Evolutionary conservation across 2,329 filamentous ascomycete species (phyloP), one percentile per base, ranked within the genome.

Genomic region (Huntiella moniliformis): DNA sequence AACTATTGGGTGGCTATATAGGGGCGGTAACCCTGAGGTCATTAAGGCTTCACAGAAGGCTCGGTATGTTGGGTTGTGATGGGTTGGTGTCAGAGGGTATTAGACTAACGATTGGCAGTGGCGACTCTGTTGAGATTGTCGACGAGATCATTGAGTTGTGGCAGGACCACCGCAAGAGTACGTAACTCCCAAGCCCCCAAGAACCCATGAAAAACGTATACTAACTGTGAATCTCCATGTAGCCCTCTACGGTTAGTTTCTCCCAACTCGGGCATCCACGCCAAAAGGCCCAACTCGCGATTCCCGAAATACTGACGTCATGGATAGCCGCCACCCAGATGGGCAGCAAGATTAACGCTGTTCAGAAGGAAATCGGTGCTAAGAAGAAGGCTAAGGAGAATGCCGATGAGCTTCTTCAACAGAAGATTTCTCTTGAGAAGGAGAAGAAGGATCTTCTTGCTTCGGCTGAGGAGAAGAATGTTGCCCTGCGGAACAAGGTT

Each of bases 381-480:
- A 92, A 88, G 70, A 94, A 93, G 68, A 94, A 93, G 78, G 79
- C 79, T 54, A 94, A 95, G 68, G 85, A 93, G 65, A 77, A 88
- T 60, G 85, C 85, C 36, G 75, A 75, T 54, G 81, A 86, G 36
- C 67, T 95, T 51, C 68, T 95, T 49, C 67, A 78, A 57, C 68
- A 88, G 60, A 95, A 94, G 64, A 68, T 70, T 43, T 74, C 77
- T 3, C 65, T 94, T 42, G 79, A 87, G 57, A 79, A 82, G 62
- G 71, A 86, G 63, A 88, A 92, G 69, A 87, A 87, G 64, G 71
- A 71, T 38, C 69, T 86, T 49, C 75, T 86, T 54, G 80, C 85
- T 32, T 65, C 73, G 48, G 86, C 86, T 2, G 67, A 69, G 12
- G 73, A 81, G 60, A 94, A 93, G 64, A 79, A 91, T 51, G 65